phyloP scores from a whole-genome alignment of 768 basidiomycete genomes.

The Arthromyces matolae region DNA sequence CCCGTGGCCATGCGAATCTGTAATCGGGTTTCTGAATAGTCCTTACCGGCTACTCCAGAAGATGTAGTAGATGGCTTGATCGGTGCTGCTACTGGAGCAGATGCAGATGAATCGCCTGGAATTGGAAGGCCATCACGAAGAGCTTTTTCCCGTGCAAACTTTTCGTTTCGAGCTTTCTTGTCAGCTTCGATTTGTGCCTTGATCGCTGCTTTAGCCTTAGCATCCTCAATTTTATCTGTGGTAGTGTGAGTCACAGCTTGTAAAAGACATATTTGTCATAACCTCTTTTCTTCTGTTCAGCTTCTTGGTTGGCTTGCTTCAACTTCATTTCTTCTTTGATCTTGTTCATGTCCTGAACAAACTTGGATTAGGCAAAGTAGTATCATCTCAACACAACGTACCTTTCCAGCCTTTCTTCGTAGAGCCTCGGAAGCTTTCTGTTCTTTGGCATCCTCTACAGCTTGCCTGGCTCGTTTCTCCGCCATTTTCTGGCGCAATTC shows the following conservation, averaged over 20 bases:
- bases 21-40: slow-evolving; percentile 83
- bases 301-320: slow-evolving; percentile 82
- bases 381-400: no score
- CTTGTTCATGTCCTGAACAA: slow-evolving; percentile 73
- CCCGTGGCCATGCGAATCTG: slow-evolving; percentile 87
- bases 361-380: no score
- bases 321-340: slow-evolving; percentile 72
- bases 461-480: slow-evolving; percentile 72
- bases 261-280: not conserved
- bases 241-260: not conserved
- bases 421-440: slow-evolving; percentile 72
- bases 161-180: slow-evolving; percentile 85
- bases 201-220: slow-evolving; percentile 78
- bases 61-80: slow-evolving; percentile 34
- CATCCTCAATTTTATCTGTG: slow-evolving; percentile 87
- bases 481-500: slow-evolving; percentile 80
- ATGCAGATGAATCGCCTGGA: slow-evolving; percentile 28
- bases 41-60: slow-evolving; percentile 54
- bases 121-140: slow-evolving; percentile 69
- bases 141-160: slow-evolving; percentile 87
- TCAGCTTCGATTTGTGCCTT: slow-evolving; percentile 95
- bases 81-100: slow-evolving; percentile 23
- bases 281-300: slow-evolving; percentile 79
- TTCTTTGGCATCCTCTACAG: slow-evolving; percentile 70
- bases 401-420: slow-evolving; percentile 83